Evolutionary conservation across 495 filamentous ascomycete genomes (phyloP).

Genomic region (Penicillium canescens): DNA sequence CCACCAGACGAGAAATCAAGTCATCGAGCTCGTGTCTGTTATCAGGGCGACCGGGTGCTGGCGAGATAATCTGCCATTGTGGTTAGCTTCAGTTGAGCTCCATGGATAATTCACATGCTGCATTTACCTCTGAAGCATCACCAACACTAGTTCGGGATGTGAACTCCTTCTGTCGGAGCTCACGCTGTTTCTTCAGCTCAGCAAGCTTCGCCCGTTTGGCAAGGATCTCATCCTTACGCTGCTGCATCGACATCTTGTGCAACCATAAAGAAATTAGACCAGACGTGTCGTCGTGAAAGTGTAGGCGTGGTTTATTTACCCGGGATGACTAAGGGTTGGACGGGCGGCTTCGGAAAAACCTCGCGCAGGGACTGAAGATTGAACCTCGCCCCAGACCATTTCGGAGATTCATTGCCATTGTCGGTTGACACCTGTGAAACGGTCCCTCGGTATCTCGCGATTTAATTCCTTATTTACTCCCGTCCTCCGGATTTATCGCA

Average conservation of each 20-base stretch:
- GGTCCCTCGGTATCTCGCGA: conserved; percentile 35
- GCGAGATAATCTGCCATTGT: conserved; percentile 58
- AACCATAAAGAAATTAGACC: conserved; percentile 10
- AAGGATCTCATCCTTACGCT: conserved; percentile 89
- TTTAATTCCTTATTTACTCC: conserved; percentile 19
- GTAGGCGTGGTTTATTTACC: conserved; percentile 28
- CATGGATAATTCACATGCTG: conserved; percentile 16
- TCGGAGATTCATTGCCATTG: conserved; percentile 42
- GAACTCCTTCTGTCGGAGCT: conserved; percentile 74
- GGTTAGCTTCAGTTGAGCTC: conserved; percentile 16
- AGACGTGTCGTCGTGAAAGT: conserved; percentile 14
- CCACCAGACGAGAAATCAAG: conserved; percentile 75
- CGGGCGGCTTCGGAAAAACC: conserved; percentile 52
- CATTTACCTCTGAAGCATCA: conserved; percentile 53
- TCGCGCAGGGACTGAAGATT: conserved; percentile 45
- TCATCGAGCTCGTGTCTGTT: conserved; percentile 79
- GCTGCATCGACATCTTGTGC: conserved; percentile 61
- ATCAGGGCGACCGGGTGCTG: conserved; percentile 67
- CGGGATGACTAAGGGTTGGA: conserved; percentile 45
- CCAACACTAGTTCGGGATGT: conserved; percentile 62
- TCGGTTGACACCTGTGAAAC: conserved; percentile 39
- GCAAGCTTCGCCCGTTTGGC: conserved; percentile 93
- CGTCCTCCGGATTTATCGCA: conserved; percentile 29
- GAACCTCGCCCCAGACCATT: conserved; percentile 38
- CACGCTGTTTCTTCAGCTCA: conserved; percentile 90